Percentiles rank a stretch among this genome's conserved stretches.
Evolutionary conservation across 805 yeast species (phyloP).

Genomic region (Yarrowia osloensis): DNA sequence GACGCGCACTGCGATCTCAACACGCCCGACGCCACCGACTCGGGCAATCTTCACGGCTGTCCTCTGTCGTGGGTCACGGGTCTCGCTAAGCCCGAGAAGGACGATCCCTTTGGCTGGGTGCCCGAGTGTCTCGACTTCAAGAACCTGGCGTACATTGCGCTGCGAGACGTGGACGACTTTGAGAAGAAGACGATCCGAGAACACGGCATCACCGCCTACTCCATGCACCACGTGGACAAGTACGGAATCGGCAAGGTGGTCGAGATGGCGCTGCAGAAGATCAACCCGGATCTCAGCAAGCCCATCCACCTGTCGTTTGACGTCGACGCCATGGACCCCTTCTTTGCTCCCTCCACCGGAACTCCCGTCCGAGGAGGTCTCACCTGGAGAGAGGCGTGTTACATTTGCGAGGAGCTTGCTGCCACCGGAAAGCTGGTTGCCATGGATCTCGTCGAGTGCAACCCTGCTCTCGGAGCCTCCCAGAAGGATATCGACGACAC

Average conservation of each 20-base stretch:
- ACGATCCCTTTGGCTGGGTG: constrained; percentile 76
- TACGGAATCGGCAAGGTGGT: constrained; percentile 89
- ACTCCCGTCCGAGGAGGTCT: constrained; percentile 97
- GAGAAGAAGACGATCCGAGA: constrained; percentile 76
- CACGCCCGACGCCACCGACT: constrained; percentile 76
- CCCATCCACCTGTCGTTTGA: constrained; percentile 93
- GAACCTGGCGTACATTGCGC: constrained; percentile 87
- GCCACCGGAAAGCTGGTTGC: constrained; percentile 86
- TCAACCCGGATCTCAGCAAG: constrained; percentile 68
- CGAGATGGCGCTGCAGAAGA: constrained; percentile 80
- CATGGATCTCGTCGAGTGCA: constrained; percentile 89
- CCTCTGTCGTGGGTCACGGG: constrained; percentile 93
- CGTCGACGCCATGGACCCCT: constrained; percentile 95
- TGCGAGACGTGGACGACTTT: constrained; percentile 87
- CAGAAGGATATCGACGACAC: constrained; percentile 80
- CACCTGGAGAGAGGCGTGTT: constrained; percentile 90
- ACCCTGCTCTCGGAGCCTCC: constrained; percentile 81
- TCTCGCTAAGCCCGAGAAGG: constrained; percentile 50
- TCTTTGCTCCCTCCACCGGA: constrained; percentile 94
- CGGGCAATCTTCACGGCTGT: constrained; percentile 95
- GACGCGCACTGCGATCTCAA: constrained; percentile 98
- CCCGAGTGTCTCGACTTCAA: constrained; percentile 63
- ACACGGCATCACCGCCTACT: constrained; percentile 74
- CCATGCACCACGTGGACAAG: constrained; percentile 95
- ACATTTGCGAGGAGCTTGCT: constrained; percentile 87